A percentile compares a stretch with the other conserved stretches of the same genome.
phyloP scores from a whole-genome alignment of 352 stramenopile genomes.

The Pythium chondricola region DNA sequence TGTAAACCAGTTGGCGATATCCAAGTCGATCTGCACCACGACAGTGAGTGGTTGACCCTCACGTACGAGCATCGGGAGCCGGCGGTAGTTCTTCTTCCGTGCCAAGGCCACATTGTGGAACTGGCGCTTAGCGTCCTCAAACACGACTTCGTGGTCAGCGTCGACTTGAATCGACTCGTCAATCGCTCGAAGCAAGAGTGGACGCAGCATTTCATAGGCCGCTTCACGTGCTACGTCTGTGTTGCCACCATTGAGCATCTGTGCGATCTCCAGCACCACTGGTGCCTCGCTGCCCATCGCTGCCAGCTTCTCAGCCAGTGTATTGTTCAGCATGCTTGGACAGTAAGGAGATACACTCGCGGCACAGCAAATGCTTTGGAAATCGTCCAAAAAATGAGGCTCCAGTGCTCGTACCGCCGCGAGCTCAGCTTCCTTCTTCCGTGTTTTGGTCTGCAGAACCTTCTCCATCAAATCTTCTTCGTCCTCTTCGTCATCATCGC shows the following conservation, averaged over 20 bases:
- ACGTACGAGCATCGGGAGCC: constrained; percentile 7
- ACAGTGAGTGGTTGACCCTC: constrained; percentile 21
- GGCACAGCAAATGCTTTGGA: constrained; percentile 4
- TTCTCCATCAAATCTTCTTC: constrained; percentile 22
- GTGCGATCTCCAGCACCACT: constrained; percentile 18
- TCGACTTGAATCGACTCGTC: constrained; percentile 15
- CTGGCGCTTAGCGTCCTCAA: constrained; percentile 13
- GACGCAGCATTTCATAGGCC: constrained; percentile 3
- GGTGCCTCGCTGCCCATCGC: constrained; percentile 16
- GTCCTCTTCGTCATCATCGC: constrained; percentile 13
- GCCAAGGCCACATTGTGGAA: constrained; percentile 25
- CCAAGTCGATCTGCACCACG: constrained; percentile 59
- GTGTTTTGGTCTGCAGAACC: constrained; percentile 11
- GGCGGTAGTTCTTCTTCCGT: constrained; percentile 25
- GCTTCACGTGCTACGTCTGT: not conserved
- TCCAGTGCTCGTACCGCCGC: constrained; percentile 5
- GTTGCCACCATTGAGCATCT: constrained; percentile 1
- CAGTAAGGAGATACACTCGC: constrained; percentile 13
- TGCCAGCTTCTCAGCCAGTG: constrained; percentile 6
- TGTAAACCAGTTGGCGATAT: constrained; percentile 64
- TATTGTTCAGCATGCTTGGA: not conserved
- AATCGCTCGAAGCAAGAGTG: constrained; percentile 13
- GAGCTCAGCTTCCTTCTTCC: constrained; percentile 8
- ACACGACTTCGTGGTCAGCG: constrained; percentile 3
- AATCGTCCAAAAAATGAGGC: constrained; percentile 16